A percentile compares a stretch with the other conserved stretches of the same genome.
phyloP scores from a whole-genome alignment of 2,329 filamentous ascomycete species.

The Cucurbitaria berberidis region DNA sequence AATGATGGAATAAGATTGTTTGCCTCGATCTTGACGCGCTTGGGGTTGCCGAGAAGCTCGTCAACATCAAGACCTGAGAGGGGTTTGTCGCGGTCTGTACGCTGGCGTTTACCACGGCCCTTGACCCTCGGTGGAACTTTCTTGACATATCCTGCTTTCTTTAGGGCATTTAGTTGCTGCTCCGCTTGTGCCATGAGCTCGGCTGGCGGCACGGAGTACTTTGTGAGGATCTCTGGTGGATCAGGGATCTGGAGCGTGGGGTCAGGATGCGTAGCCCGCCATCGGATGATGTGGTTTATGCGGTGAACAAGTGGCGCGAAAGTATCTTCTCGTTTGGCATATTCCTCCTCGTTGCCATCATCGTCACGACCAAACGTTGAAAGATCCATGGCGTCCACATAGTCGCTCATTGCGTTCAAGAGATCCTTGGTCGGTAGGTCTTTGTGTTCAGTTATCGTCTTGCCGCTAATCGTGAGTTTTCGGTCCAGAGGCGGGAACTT shows the following conservation, averaged over 20 bases:
- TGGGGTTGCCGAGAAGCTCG: slow-evolving; percentile 71
- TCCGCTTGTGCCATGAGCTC: slow-evolving; percentile 67
- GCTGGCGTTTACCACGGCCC: slow-evolving; percentile 66
- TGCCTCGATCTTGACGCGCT: slow-evolving; percentile 62
- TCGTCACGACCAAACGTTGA: slow-evolving; percentile 74
- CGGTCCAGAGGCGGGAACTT: slow-evolving; percentile 88
- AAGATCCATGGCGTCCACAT: slow-evolving; percentile 92
- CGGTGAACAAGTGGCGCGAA: slow-evolving; percentile 89
- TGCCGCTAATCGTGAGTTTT: slow-evolving; percentile 85
- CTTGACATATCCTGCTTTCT: slow-evolving; percentile 78
- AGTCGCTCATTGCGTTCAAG: slow-evolving; percentile 82
- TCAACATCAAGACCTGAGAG: slow-evolving; percentile 90
- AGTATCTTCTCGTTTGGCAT: slow-evolving; percentile 77
- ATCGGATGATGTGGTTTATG: slow-evolving; percentile 82
- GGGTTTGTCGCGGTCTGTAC: slow-evolving; percentile 74
- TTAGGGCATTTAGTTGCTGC: slow-evolving; percentile 66
- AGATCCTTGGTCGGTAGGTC: slow-evolving; percentile 80
- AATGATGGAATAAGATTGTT: slow-evolving; percentile 89
- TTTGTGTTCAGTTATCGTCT: slow-evolving; percentile 78
- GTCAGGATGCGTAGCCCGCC: slow-evolving; percentile 79
- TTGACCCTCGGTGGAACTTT: slow-evolving; percentile 79
- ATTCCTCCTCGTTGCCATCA: slow-evolving; percentile 69
- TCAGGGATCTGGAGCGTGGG: slow-evolving; percentile 64
- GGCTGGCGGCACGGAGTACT: slow-evolving; percentile 74
- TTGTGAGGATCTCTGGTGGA: slow-evolving; percentile 60